Conservation (phyloP, 495 filamentous ascomycete species). For the Neurospora pannonica region DNA sequence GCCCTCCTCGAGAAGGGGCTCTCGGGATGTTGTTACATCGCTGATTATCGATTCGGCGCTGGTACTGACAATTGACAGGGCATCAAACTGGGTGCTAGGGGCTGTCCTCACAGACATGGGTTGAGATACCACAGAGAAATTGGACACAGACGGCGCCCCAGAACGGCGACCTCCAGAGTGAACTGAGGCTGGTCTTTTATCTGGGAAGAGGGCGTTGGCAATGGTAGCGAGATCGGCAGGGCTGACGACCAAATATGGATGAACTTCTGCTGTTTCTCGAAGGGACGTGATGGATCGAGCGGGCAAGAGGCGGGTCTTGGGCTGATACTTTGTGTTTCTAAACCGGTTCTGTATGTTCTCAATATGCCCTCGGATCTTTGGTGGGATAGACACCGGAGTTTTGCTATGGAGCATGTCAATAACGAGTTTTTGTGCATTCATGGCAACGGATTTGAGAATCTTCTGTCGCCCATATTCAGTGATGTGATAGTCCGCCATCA, state of each 20-base stretch:
- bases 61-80: constrained; percentile 54
- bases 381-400: constrained; percentile 50
- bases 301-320: constrained; percentile 52
- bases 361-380: constrained; percentile 61
- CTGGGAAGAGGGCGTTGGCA: constrained; percentile 62
- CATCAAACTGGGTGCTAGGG: constrained; percentile 38
- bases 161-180: constrained; percentile 48
- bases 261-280: constrained; percentile 59
- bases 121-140: constrained; percentile 44
- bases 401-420: constrained; percentile 52
- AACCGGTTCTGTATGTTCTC: constrained; percentile 67
- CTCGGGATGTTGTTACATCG: constrained; percentile 55
- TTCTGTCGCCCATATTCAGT: constrained; percentile 80
- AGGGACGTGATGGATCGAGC: constrained; percentile 61
- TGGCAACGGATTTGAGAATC: constrained; percentile 75
- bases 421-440: constrained; percentile 66
- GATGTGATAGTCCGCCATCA: constrained; percentile 86
- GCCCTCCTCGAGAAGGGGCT: constrained; percentile 49
- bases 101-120: constrained; percentile 35
- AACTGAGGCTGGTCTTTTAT: constrained; percentile 45
- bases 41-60: constrained; percentile 60
- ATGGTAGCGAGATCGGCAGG: constrained; percentile 64
- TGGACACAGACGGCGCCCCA: constrained; percentile 57
- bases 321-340: constrained; percentile 36
- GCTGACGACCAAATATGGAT: constrained; percentile 62